Evolutionary conservation across 805 yeast species (phyloP).

Genomic region (Saturnispora ahearnii): DNA sequence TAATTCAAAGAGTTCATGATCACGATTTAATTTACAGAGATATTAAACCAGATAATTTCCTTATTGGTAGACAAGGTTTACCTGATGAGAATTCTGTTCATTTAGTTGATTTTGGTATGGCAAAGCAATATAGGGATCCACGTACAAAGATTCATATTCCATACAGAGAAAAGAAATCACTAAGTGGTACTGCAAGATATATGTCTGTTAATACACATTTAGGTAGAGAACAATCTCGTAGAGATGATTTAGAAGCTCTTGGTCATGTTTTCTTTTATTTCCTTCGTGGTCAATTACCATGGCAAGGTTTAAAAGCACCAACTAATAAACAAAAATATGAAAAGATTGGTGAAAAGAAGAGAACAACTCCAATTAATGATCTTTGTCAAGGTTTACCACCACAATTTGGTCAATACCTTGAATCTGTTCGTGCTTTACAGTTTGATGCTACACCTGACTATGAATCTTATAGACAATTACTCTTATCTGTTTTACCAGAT

Average conservation of each 20-base stretch:
- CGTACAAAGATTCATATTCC: conserved; percentile 93
- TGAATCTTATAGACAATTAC: conserved; percentile 68
- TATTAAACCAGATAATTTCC: conserved; percentile 94
- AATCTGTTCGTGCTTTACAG: conserved; percentile 76
- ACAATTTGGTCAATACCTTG: conserved; percentile 87
- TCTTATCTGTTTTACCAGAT: conserved; percentile 69
- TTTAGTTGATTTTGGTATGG: conserved; percentile 97
- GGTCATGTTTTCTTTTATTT: conserved; percentile 97
- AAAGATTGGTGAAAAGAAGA: conserved; percentile 93
- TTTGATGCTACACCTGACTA: conserved; percentile 95
- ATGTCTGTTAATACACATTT: conserved; percentile 96
- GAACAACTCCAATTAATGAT: conserved; percentile 77
- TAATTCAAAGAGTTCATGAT: conserved; percentile 81
- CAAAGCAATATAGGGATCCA: conserved; percentile 95
- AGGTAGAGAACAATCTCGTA: conserved; percentile 93
- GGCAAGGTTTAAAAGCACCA: conserved; percentile 99
- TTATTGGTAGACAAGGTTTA: conserved; percentile 82
- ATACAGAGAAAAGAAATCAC: conserved; percentile 88
- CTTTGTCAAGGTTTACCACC: conserved; percentile 83
- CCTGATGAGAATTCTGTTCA: conserved; percentile 79
- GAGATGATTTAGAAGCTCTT: conserved; percentile 93
- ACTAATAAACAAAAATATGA: conserved; percentile 97
- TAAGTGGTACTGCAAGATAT: conserved; percentile 97
- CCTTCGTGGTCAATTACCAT: conserved; percentile 87
- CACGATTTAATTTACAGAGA: conserved; percentile 91